phyloP scores from a whole-genome alignment of 192 early-diverging fungal species.

The Nowakowskiella sp. region DNA sequence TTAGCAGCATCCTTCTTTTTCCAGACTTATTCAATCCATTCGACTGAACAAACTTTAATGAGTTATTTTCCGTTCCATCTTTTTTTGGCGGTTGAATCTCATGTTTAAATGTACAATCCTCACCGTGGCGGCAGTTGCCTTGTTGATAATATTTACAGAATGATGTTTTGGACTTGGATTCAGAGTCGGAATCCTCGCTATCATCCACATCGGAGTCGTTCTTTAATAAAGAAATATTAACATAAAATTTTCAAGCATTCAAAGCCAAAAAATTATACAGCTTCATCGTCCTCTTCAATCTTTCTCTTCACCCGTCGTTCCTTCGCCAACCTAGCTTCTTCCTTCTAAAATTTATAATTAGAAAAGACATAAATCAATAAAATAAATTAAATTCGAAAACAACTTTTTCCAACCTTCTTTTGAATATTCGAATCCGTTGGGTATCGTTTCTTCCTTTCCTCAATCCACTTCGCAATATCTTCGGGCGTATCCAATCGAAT shows the following conservation, averaged over 20 bases:
- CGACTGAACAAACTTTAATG: constrained; percentile 5
- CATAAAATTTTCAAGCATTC: constrained; percentile 13
- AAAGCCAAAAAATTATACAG: constrained; percentile 32
- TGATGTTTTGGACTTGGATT: too few relatives aligned
- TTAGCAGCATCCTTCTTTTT: constrained; percentile 1
- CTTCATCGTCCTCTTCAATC: constrained; percentile 31
- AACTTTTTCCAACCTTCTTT: constrained; percentile 42
- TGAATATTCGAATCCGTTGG: constrained; percentile 64
- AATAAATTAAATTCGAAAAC: constrained; percentile 4
- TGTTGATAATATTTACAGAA: constrained; percentile 32
- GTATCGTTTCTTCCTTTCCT: constrained; percentile 67
- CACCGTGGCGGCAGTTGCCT: constrained; percentile 30
- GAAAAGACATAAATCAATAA: neutral
- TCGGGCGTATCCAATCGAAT: constrained; percentile 49
- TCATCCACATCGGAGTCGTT: neutral
- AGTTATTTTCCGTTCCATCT: constrained; percentile 11
- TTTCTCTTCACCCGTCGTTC: constrained; percentile 10
- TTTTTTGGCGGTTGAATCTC: constrained; percentile 13
- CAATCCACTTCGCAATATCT: constrained; percentile 76
- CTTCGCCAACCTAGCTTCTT: constrained; percentile 17
- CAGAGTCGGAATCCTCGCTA: too few relatives aligned
- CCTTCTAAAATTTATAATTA: constrained; percentile 19
- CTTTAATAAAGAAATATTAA: neutral
- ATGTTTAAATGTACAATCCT: constrained; percentile 30
- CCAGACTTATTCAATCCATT: constrained; percentile 1